Percentiles rank a stretch among this genome's conserved stretches.
Evolutionary conservation across 345 rosid genomes (phyloP).

Genomic region (Nephelium lappaceum): DNA sequence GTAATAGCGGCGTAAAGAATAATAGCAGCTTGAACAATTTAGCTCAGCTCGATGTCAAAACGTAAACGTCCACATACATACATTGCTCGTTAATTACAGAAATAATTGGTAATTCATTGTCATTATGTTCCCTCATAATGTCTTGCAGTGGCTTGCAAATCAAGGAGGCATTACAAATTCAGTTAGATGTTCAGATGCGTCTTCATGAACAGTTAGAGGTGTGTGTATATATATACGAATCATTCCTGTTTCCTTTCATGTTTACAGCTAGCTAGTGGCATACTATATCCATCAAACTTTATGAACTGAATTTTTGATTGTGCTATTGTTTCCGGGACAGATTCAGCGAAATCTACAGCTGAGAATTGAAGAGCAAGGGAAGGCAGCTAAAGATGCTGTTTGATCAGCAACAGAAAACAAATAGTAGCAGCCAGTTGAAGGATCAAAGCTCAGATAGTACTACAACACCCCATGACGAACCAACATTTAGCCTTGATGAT

Average conservation of each 20-base stretch:
- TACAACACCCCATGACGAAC: slow-evolving; percentile 25
- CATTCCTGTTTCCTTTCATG: neutral
- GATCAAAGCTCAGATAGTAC: slow-evolving; percentile 29
- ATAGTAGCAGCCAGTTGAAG: slow-evolving; percentile 34
- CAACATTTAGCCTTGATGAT: slow-evolving; percentile 40
- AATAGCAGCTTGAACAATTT: slow-evolving; percentile 33
- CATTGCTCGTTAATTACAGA: neutral
- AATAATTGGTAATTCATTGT: neutral
- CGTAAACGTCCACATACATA: slow-evolving; percentile 36
- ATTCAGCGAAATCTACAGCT: slow-evolving; percentile 79
- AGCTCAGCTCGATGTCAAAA: slow-evolving; percentile 52
- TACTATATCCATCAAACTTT: no score
- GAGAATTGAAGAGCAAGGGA: slow-evolving; percentile 87
- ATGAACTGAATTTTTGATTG: neutral
- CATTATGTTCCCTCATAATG: neutral
- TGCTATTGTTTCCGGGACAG: slow-evolving; percentile 30
- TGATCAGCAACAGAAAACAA: slow-evolving; percentile 71
- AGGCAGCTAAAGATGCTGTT: slow-evolving; percentile 76
- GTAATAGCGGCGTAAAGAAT: slow-evolving; percentile 35
- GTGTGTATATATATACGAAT: slow-evolving; percentile 18
- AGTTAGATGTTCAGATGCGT: slow-evolving; percentile 83
- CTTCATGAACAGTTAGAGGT: slow-evolving; percentile 97
- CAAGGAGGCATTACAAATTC: slow-evolving; percentile 79
- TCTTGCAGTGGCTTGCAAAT: slow-evolving; percentile 65
- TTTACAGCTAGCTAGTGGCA: neutral